Evolutionary conservation across 352 stramenopile species (phyloP).

Genomic region (Globisporangium acanthophoron): DNA sequence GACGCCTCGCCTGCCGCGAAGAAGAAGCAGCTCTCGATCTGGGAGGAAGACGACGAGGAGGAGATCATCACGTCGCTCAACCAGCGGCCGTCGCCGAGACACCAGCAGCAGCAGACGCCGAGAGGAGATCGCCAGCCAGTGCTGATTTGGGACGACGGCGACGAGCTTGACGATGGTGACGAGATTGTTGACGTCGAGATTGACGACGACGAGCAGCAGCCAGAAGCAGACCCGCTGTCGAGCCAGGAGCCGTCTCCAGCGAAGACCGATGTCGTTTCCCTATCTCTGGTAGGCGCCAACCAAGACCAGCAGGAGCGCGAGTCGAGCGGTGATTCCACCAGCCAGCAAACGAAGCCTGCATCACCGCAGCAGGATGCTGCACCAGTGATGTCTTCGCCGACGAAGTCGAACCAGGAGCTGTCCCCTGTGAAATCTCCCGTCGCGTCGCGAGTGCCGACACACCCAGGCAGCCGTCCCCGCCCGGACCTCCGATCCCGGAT

Average conservation of each 20-base stretch:
- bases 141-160: slow-evolving; percentile 5
- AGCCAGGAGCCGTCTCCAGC: slow-evolving; percentile 4
- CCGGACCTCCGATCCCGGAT: slow-evolving; percentile 10
- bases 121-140: background rate
- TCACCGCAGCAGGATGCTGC: background rate
- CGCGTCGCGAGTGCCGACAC: background rate
- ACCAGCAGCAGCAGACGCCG: slow-evolving; percentile 1
- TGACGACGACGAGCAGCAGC: background rate
- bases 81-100: background rate
- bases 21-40: slow-evolving; percentile 8
- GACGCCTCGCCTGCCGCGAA: background rate
- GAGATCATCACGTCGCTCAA: slow-evolving; percentile 6
- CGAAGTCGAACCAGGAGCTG: slow-evolving; percentile 1
- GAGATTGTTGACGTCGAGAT: background rate
- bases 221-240: background rate
- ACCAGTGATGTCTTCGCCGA: background rate
- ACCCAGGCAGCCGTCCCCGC: slow-evolving; percentile 6
- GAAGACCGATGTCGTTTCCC: background rate
- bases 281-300: background rate
- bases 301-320: background rate
- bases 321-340: slow-evolving; percentile 9
- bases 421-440: slow-evolving; percentile 1
- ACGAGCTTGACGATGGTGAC: slow-evolving; percentile 1
- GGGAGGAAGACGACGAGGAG: slow-evolving; percentile 10
- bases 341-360: background rate